Conservation (phyloP, 305 asterid genomes). For the Fraxinus ornus region DNA sequence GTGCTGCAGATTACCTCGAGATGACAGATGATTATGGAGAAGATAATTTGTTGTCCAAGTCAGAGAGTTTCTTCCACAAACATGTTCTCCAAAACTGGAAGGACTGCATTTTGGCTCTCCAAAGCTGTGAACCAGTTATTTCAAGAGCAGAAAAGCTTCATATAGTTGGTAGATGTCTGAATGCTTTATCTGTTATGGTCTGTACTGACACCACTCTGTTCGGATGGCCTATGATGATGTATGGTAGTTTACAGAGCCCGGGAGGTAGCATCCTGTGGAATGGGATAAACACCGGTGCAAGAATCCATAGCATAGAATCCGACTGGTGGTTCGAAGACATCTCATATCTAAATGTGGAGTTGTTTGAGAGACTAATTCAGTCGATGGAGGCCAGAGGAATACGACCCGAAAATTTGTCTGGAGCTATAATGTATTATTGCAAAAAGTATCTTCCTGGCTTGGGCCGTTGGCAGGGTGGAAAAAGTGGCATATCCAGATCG, state of each 20-base stretch:
- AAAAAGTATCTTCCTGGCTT: constrained; percentile 86
- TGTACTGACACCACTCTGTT: constrained; percentile 85
- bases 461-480: constrained; percentile 86
- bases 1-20: constrained; percentile 85
- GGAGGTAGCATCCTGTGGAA: constrained; percentile 97
- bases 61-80: constrained; percentile 68
- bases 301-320: constrained; percentile 64
- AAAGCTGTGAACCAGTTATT: constrained; percentile 64
- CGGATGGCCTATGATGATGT: constrained; percentile 99
- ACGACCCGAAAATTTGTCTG: constrained; percentile 59
- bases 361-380: constrained; percentile 71
- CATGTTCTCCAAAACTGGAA: constrained; percentile 68
- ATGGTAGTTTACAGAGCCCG: constrained; percentile 89
- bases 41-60: constrained; percentile 65
- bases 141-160: constrained; percentile 73
- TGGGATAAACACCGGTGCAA: constrained; percentile 92
- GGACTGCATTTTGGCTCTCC: constrained; percentile 84
- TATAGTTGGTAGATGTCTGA: constrained; percentile 57
- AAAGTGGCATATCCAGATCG: constrained; percentile 50
- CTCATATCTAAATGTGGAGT: constrained; percentile 65
- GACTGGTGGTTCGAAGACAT: constrained; percentile 98
- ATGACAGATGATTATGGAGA: constrained; percentile 83
- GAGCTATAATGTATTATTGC: constrained; percentile 81
- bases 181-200: constrained; percentile 73
- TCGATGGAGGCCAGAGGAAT: constrained; percentile 75